phyloP scores from a whole-genome alignment of 768 basidiomycete genomes.

The Podaxis sp. region DNA sequence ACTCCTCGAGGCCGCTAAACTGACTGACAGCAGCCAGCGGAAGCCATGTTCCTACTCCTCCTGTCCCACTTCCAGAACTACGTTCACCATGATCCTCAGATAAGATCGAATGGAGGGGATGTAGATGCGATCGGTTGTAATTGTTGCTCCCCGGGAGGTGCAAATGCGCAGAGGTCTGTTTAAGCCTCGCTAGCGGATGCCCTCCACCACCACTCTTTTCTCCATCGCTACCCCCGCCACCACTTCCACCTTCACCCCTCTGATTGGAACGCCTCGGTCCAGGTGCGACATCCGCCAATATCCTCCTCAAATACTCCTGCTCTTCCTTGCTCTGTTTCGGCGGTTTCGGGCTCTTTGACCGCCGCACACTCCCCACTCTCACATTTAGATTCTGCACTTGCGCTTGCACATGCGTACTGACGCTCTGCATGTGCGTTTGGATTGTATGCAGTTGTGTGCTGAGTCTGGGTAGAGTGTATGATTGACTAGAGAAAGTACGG shows the following conservation, averaged over 20 bases:
- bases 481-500: background rate
- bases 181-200: constrained; percentile 10
- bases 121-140: background rate
- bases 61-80: background rate
- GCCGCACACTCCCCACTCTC: constrained; percentile 16
- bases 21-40: constrained; percentile 39
- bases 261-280: constrained; percentile 27
- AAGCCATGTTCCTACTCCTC: constrained; percentile 26
- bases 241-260: background rate
- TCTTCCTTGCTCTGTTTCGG: constrained; percentile 57
- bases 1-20: constrained; percentile 68
- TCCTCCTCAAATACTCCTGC: constrained; percentile 59
- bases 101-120: background rate
- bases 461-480: constrained; percentile 1
- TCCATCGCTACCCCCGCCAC: constrained; percentile 21
- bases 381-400: background rate
- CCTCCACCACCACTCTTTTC: constrained; percentile 16
- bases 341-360: constrained; percentile 41
- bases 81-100: constrained; percentile 8
- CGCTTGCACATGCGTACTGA: constrained; percentile 14
- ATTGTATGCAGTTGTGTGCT: constrained; percentile 1
- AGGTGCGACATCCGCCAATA: constrained; percentile 60
- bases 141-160: background rate
- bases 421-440: constrained; percentile 7
- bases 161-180: background rate